phyloP scores from a whole-genome alignment of 1,284 basidiomycete genomes.

The Stygiomarasmius scandens region DNA sequence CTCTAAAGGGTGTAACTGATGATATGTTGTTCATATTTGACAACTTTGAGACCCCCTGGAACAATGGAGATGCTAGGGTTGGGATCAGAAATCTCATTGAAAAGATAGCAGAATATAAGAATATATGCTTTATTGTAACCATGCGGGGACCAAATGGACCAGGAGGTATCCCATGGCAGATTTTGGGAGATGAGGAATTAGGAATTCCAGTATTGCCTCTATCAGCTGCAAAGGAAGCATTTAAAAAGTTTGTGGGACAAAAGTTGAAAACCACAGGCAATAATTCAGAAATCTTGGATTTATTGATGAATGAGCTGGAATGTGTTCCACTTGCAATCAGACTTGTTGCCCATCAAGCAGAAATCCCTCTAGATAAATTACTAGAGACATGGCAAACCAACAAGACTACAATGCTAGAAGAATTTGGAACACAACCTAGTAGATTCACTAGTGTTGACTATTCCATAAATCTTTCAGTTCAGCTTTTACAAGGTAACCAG shows the following conservation, averaged over 20 bases:
- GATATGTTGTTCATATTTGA: not conserved
- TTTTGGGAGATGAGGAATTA: not conserved
- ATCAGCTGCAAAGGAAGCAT: no score
- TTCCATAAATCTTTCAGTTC: not conserved
- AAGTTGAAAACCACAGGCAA: not conserved
- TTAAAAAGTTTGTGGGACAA: not conserved
- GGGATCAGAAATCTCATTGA: not conserved
- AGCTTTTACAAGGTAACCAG: not conserved
- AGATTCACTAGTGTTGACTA: not conserved
- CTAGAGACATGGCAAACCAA: not conserved
- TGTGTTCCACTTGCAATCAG: constrained; percentile 1
- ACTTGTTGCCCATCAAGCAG: not conserved
- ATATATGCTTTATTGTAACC: not conserved
- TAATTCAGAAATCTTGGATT: not conserved
- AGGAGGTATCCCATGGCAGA: not conserved
- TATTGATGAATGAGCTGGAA: not conserved
- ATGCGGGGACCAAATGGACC: not conserved
- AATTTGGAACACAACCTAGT: not conserved
- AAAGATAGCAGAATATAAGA: not conserved
- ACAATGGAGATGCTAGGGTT: no score
- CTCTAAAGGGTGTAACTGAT: not conserved
- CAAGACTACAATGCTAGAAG: not conserved
- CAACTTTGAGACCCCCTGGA: not conserved
- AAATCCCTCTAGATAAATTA: not conserved
- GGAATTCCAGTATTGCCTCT: not conserved